Evolutionary conservation across 148 eudicot species (phyloP).

Genomic region (Linanthus parryae): DNA sequence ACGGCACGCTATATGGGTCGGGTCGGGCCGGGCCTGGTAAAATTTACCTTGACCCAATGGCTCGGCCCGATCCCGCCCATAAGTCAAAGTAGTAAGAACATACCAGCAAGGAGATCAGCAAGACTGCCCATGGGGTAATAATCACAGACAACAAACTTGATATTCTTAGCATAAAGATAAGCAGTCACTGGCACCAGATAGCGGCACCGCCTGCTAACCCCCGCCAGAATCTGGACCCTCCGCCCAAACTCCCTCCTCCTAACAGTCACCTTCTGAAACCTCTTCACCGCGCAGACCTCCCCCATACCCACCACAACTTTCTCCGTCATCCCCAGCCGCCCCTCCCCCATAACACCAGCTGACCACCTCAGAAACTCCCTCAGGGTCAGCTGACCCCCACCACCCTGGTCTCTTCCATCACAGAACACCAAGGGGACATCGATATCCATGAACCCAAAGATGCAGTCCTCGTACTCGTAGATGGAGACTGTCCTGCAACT

Average conservation of each 20-base stretch:
- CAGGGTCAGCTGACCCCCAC: constrained; percentile 17
- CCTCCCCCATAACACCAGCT: constrained; percentile 28
- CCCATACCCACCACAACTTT: constrained; percentile 26
- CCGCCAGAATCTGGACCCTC: constrained; percentile 18
- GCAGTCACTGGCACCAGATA: constrained; percentile 25
- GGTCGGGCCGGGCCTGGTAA: no score
- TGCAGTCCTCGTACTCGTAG: constrained; percentile 27
- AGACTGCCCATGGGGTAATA: constrained; percentile 41
- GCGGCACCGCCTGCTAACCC: constrained; percentile 14
- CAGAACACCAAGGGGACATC: constrained; percentile 17
- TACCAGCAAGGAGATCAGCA: constrained; percentile 33
- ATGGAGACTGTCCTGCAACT: constrained; percentile 22
- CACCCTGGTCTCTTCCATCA: neutral
- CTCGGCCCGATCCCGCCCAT: no score
- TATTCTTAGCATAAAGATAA: constrained; percentile 27
- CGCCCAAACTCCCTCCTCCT: constrained; percentile 25
- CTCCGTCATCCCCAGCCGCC: constrained; percentile 31
- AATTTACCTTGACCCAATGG: no score
- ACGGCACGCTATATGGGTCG: no score
- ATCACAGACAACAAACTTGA: constrained; percentile 33
- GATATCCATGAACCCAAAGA: constrained; percentile 26
- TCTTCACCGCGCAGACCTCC: constrained; percentile 21
- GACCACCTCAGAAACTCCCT: constrained; percentile 32
- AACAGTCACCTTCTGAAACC: constrained; percentile 21
- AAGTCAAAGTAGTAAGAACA: no score